phyloP scores from a whole-genome alignment of 2,329 filamentous ascomycete species.

The Exophiala dermatitidis region DNA sequence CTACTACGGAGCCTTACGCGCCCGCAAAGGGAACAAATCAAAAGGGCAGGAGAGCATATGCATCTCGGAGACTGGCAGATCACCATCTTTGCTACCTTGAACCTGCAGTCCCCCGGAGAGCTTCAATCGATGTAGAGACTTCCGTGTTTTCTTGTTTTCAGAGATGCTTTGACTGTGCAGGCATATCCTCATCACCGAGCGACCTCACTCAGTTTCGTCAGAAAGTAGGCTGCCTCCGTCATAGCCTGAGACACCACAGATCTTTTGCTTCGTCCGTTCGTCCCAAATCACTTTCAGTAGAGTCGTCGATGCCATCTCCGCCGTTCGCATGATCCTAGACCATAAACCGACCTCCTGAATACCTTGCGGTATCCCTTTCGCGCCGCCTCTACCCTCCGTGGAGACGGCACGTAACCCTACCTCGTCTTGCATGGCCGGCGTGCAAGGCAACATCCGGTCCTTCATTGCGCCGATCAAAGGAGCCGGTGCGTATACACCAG shows the following conservation, averaged over 20 bases:
- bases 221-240: slow-evolving; percentile 3
- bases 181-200: neutral
- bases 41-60: neutral
- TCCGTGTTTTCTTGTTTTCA: neutral
- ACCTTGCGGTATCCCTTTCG: neutral
- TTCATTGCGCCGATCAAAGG: slow-evolving; percentile 25
- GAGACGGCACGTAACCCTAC: slow-evolving; percentile 7
- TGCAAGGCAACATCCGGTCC: slow-evolving; percentile 25
- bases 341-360: neutral
- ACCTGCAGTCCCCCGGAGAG: neutral
- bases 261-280: slow-evolving; percentile 1
- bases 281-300: slow-evolving; percentile 6
- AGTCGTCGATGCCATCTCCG: slow-evolving; percentile 1
- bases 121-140: neutral
- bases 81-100: slow-evolving; percentile 1
- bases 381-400: slow-evolving; percentile 4
- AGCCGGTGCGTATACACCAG: slow-evolving; percentile 19
- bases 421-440: slow-evolving; percentile 25
- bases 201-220: neutral
- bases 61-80: slow-evolving; percentile 7
- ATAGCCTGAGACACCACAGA: slow-evolving; percentile 1
- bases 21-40: neutral
- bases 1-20: neutral
- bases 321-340: slow-evolving; percentile 7
- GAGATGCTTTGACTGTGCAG: neutral